phyloP scores from a whole-genome alignment of 495 filamentous ascomycete genomes.

The Lepidopterella palustris region DNA sequence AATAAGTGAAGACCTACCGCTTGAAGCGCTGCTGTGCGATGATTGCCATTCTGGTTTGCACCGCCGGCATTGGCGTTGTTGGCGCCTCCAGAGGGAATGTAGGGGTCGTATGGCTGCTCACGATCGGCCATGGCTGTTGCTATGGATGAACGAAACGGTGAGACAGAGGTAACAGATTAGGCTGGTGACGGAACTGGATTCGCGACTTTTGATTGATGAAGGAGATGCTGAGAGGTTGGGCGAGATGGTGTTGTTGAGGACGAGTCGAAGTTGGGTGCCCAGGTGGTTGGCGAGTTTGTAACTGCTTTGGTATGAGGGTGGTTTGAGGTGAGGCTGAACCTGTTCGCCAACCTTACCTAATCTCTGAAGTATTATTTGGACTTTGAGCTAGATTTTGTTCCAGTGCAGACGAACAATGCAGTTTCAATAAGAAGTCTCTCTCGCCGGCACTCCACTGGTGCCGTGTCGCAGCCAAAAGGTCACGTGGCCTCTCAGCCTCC shows the following conservation, averaged over 20 bases:
- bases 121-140: constrained; percentile 54
- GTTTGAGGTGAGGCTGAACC: constrained; percentile 23
- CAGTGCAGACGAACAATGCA: background rate
- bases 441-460: background rate
- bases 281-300: constrained; percentile 14
- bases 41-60: constrained; percentile 54
- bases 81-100: constrained; percentile 61
- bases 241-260: constrained; percentile 4
- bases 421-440: background rate
- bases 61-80: constrained; percentile 43
- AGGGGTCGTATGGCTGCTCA: constrained; percentile 83
- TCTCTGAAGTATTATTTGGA: background rate
- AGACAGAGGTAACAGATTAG: constrained; percentile 1
- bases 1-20: constrained; percentile 54
- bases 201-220: constrained; percentile 9
- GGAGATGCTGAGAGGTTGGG: background rate
- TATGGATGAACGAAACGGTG: constrained; percentile 1
- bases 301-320: constrained; percentile 17
- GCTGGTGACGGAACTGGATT: background rate
- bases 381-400: background rate
- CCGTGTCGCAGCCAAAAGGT: background rate
- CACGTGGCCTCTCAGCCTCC: background rate
- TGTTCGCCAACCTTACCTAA: background rate
- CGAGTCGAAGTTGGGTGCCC: constrained; percentile 1
- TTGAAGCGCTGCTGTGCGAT: constrained; percentile 67